phyloP scores from a whole-genome alignment of 495 filamentous ascomycete genomes.

The Tirmania nivea region DNA sequence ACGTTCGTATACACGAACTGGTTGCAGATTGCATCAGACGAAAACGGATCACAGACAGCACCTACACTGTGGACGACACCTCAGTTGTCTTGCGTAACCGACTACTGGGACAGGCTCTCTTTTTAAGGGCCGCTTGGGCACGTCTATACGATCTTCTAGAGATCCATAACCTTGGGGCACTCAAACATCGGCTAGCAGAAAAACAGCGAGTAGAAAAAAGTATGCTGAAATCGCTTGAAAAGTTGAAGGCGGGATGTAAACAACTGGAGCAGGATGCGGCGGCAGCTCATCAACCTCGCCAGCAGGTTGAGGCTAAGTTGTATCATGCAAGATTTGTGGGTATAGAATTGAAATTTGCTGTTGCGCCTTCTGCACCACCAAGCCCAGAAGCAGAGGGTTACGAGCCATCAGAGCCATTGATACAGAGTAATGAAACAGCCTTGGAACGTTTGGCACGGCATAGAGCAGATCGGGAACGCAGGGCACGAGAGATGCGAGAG shows the following conservation, averaged over 20 bases:
- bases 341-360: constrained; percentile 8
- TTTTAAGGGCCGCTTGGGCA: constrained; percentile 32
- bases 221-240: background rate
- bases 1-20: constrained; percentile 31
- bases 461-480: too few relatives aligned
- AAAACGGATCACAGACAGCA: background rate
- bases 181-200: background rate
- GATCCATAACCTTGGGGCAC: background rate
- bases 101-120: constrained; percentile 28
- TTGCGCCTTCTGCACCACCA: background rate
- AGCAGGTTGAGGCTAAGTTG: constrained; percentile 20
- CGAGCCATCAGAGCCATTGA: too few relatives aligned
- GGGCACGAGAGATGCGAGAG: too few relatives aligned
- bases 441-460: too few relatives aligned
- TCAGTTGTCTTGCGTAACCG: constrained; percentile 21
- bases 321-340: constrained; percentile 20
- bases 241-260: constrained; percentile 4
- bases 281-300: constrained; percentile 1
- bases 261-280: background rate
- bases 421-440: too few relatives aligned
- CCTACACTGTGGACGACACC: constrained; percentile 19
- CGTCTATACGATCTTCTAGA: background rate
- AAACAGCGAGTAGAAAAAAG: background rate
- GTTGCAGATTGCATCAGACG: constrained; percentile 28
- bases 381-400: too few relatives aligned